Base-by-base conservation (phyloP, 331 rosid genomes). In the Malus hybrid region DNA sequence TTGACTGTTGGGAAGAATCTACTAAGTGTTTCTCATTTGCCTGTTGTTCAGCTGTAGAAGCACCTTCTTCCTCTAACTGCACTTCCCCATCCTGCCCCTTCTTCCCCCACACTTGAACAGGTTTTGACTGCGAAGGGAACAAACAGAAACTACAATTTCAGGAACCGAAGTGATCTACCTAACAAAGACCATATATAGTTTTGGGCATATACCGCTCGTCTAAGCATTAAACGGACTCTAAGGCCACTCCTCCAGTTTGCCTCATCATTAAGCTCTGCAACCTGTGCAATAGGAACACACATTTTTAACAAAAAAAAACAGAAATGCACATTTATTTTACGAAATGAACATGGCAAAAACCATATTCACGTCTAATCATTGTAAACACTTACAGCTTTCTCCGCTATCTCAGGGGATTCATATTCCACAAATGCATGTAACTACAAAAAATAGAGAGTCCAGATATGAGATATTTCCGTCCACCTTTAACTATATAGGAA, bases 361-460 rank as follows among this genome's bases (percentile, higher is more conserved):
- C 63, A 64, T n/a, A 68, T 39, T 56, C 14, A 36, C 15, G 66
- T 69, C 28, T 12, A 32, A 72, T 63, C 63, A 75, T 46, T 39
- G 79, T 75, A 76, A 71, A 53, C 70, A 86, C 97, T 92, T 79
- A 95, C 99, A 62, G 99, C 97, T 82, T 84, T 95, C 89, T 95
- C 99, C 24, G 97, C 99, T 83, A 92, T 81, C 85, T 89, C 99
- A 70, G 88, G 89, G 61, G 97, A 88, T 75, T 89, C 97, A 82
- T 92, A 95, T 84, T 95, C 99, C 66, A 95, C 97, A 81, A 95
- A 95, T 72, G 99, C 99, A 84, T 95, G 99, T 89, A 93, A 87
- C 99, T 95, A 72, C 84, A 84, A 68, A 70, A 68, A 5, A 4
- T 36, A 84, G n/a, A 26, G 72, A 42, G 34, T 32, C 57, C 19